Base-by-base conservation (phyloP, 805 yeast species). In the Wilhelminamyces savonicus region DNA sequence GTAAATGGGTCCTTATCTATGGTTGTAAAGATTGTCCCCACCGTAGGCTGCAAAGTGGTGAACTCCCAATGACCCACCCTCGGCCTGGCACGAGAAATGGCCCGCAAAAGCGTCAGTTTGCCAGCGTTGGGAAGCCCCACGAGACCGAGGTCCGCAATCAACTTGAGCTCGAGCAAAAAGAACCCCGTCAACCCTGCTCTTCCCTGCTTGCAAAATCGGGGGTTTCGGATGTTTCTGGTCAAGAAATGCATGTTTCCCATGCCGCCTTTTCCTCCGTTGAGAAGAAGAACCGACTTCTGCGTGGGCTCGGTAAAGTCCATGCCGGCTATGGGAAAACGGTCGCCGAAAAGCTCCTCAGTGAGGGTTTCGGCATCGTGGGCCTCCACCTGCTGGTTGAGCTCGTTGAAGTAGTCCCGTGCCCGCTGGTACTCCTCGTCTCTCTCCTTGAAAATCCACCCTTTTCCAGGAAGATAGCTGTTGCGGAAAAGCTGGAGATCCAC, bases 71-170 rank as follows among this genome's bases (percentile, higher is more conserved):
- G 94, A 0, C 97, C 98, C 10, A 92, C 83, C 33, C 84, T 66
- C 1, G 98, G 97, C 33, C 79, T 68, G 0, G 98, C 97, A 31
- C 77, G 75, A 0, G 96, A 84, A 11, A 92, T 85, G 7, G 94
- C 87, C 32, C 94, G 64, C 26, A 92, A 58, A 18, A 92, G 65
- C 0, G 97, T 86, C 3, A 95, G 85, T 51, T 92, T 92, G 1
- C 98, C 98, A 3, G 97, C 96, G 55, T 92, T 92, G 1, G 98
- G 98, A 13, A 92, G 63, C 0, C 98, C 98, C 14, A 92, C 95
- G 5, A 92, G 62, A 0, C 97, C 98, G 34, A 90, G 59, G 54
- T 92, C 97, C 0, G 98, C 98, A 33, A 92, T 67, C 22, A 87
- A 66, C 50, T 86, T 87, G 40, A 92, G 62, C 56, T 92, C 98